phyloP scores from a whole-genome alignment of 208 protist genomes.

The Crithidia brevicula region DNA sequence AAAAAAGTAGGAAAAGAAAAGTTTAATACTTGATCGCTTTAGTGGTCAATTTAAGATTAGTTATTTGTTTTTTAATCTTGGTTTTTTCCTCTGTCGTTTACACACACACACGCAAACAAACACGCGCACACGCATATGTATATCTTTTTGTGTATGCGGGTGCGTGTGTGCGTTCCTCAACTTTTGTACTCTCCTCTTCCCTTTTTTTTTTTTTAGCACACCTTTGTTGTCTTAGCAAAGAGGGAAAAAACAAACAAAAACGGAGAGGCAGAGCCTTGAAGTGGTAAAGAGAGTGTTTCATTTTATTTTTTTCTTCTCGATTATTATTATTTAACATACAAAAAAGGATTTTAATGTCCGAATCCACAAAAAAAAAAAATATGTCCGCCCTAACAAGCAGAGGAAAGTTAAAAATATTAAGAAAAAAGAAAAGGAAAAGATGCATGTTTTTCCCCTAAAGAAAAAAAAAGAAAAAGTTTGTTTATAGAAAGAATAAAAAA shows the following conservation, averaged over 20 bases:
- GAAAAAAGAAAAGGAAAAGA: slow-evolving; percentile 29
- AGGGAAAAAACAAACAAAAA: no score
- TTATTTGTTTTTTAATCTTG: background rate
- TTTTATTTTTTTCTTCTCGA: no score
- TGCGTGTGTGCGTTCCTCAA: background rate
- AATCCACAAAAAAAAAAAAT: no score
- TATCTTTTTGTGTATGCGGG: background rate
- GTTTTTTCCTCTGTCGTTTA: background rate
- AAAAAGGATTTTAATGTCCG: no score
- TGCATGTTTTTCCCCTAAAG: background rate
- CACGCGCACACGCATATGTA: background rate
- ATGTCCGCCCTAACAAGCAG: background rate
- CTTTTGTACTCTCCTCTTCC: background rate
- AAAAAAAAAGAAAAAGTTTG: slow-evolving; percentile 1
- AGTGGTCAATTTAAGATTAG: background rate
- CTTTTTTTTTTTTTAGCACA: no score
- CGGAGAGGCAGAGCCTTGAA: no score
- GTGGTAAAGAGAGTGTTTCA: no score
- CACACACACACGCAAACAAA: background rate
- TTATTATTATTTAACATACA: no score
- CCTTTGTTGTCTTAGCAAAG: no score
- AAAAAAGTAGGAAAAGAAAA: background rate
- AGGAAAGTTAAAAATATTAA: slow-evolving; percentile 1
- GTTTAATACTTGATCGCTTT: background rate
- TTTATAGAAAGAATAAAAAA: background rate